Evolutionary conservation across 495 filamentous ascomycete species (phyloP).

Genomic region (Penicillium bovifimosum): DNA sequence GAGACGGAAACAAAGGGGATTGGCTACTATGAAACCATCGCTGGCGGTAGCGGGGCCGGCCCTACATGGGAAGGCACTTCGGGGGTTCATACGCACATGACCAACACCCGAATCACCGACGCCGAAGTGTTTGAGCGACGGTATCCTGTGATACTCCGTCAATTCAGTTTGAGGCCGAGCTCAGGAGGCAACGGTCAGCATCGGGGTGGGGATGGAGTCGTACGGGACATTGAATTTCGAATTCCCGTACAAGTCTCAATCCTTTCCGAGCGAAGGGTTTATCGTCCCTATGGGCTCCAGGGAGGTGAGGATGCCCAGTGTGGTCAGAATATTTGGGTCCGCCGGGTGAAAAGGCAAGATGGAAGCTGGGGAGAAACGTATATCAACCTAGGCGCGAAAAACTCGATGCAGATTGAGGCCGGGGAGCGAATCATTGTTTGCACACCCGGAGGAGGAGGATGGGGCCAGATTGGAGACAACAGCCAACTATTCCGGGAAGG

Average conservation of each 20-base stretch:
- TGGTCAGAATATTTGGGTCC: conserved; percentile 43
- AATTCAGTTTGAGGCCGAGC: conserved; percentile 75
- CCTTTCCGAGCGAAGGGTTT: conserved; percentile 76
- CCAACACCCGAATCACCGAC: conserved; percentile 93
- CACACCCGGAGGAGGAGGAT: conserved; percentile 45
- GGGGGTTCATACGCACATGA: conserved; percentile 92
- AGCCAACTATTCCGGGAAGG: conserved; percentile 9
- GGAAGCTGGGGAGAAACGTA: conserved; percentile 49
- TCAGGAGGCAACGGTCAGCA: conserved; percentile 42
- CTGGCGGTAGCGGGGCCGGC: conserved; percentile 80
- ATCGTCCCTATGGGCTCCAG: conserved; percentile 76
- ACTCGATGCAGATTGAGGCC: conserved; percentile 71
- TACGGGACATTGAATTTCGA: conserved; percentile 35
- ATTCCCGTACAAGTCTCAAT: conserved; percentile 75
- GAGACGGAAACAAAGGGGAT: conserved; percentile 50
- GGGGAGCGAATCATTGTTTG: conserved; percentile 74
- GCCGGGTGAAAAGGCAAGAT: conserved; percentile 35
- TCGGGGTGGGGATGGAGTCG: conserved; percentile 35
- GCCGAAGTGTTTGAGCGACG: conserved; percentile 83
- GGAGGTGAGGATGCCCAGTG: conserved; percentile 66
- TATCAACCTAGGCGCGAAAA: conserved; percentile 82
- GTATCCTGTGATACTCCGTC: conserved; percentile 78
- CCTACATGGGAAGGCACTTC: conserved; percentile 76
- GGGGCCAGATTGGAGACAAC: conserved; percentile 25
- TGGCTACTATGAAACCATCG: conserved; percentile 92